A percentile compares a stretch with the other conserved stretches of the same genome.
Conservation (phyloP, 2,329 filamentous ascomycete genomes). For the Triangularia verruculosa region DNA sequence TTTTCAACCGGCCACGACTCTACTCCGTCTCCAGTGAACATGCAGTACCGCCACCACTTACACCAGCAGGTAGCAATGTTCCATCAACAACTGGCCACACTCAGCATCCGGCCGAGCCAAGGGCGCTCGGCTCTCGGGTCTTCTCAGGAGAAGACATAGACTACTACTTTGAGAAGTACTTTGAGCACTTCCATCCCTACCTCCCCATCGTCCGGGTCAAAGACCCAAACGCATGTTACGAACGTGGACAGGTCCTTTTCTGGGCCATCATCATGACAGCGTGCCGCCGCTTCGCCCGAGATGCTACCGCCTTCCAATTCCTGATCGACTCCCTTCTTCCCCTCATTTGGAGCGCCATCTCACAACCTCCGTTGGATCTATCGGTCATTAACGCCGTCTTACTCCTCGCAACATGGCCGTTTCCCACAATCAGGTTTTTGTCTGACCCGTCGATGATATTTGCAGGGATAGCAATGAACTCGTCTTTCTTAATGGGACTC, state of each 20-base stretch:
- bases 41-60: slow-evolving; percentile 12
- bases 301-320: slow-evolving; percentile 41
- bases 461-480: slow-evolving; percentile 45
- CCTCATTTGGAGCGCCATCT: slow-evolving; percentile 45
- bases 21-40: slow-evolving; percentile 19
- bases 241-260: slow-evolving; percentile 48
- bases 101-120: slow-evolving; percentile 36
- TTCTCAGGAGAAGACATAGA: slow-evolving; percentile 53
- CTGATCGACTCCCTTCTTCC: slow-evolving; percentile 46
- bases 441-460: slow-evolving; percentile 50
- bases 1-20: slow-evolving; percentile 15
- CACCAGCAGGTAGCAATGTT: slow-evolving; percentile 13
- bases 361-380: slow-evolving; percentile 43
- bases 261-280: slow-evolving; percentile 54
- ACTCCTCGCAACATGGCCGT: slow-evolving; percentile 50
- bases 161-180: slow-evolving; percentile 55
- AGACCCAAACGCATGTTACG: slow-evolving; percentile 51
- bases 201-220: slow-evolving; percentile 49
- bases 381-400: slow-evolving; percentile 52
- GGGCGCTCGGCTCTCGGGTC: slow-evolving; percentile 46
- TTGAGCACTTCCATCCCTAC: slow-evolving; percentile 51
- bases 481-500: slow-evolving; percentile 47
- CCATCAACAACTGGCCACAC: slow-evolving; percentile 17
- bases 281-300: slow-evolving; percentile 48
- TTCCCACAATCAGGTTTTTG: slow-evolving; percentile 50